Conservation (phyloP, 495 filamentous ascomycete species). For the Penicillium steckii region DNA sequence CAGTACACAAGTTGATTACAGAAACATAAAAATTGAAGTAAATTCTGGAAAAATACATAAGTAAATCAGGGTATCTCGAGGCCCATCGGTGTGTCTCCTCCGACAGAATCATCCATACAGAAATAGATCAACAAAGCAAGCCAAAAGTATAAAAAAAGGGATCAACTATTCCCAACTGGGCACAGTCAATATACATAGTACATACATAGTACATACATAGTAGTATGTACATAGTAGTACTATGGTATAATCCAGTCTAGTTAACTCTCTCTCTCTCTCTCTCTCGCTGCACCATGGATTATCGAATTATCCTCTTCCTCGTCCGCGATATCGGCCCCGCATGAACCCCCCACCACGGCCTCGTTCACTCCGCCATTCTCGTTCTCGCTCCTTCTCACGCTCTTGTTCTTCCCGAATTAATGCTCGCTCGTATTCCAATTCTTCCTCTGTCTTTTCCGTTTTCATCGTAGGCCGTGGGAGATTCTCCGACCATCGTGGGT, state of each 20-base stretch:
- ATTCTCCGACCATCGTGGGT: slow-evolving; percentile 72
- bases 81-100: not conserved
- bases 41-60: not conserved
- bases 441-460: slow-evolving; percentile 60
- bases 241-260: too few species aligned
- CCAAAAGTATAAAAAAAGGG: slow-evolving; percentile 4
- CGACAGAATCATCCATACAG: not conserved
- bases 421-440: slow-evolving; percentile 55
- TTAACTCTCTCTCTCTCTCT: too few species aligned
- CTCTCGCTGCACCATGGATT: too few species aligned
- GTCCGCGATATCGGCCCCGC: slow-evolving; percentile 47
- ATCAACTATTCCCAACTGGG: not conserved
- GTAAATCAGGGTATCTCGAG: slow-evolving; percentile 20
- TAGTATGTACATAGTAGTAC: too few species aligned
- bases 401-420: slow-evolving; percentile 56
- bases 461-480: slow-evolving; percentile 71
- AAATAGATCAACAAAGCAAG: slow-evolving; percentile 3
- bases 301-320: slow-evolving; percentile 40
- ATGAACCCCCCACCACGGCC: slow-evolving; percentile 48
- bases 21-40: not conserved
- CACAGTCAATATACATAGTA: not conserved
- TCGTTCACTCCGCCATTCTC: slow-evolving; percentile 50
- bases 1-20: too few species aligned
- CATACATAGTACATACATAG: not conserved
- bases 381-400: slow-evolving; percentile 49